Percentiles rank a stretch among this genome's conserved stretches.
Evolutionary conservation across 2,329 filamentous ascomycete genomes (phyloP).

Genomic region (Cadophora luteo-olivacea): DNA sequence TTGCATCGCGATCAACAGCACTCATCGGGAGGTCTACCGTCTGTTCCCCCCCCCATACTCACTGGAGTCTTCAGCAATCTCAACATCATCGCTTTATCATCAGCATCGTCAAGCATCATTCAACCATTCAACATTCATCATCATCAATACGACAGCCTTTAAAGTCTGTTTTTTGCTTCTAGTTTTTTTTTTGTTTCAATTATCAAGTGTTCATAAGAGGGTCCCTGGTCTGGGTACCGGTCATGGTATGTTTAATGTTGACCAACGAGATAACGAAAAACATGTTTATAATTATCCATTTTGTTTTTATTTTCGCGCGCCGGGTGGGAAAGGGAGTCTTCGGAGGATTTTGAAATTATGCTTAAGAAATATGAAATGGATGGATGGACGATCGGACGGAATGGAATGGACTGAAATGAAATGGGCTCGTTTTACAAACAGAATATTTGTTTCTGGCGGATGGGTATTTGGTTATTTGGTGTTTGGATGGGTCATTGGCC

Average conservation of each 20-base stretch:
- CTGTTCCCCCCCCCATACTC: background rate
- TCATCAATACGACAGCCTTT: background rate
- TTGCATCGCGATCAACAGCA: background rate
- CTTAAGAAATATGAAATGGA: background rate
- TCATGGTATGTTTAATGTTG: slow-evolving; percentile 7
- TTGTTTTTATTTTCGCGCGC: too few relatives aligned
- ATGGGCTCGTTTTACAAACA: background rate
- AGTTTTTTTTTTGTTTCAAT: too few relatives aligned
- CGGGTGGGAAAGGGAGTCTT: too few relatives aligned
- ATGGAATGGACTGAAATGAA: too few relatives aligned
- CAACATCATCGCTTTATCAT: too few relatives aligned
- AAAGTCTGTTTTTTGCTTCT: background rate
- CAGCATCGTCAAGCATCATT: too few relatives aligned
- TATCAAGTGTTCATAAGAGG: background rate
- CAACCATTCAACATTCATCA: background rate
- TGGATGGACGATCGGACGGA: background rate
- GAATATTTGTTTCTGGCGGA: background rate
- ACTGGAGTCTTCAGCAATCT: too few relatives aligned
- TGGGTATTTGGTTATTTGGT: background rate
- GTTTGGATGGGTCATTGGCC: background rate
- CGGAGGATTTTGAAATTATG: background rate
- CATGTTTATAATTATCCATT: background rate
- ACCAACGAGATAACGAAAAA: slow-evolving; percentile 14
- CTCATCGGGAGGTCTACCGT: background rate
- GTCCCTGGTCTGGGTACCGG: background rate